Base-by-base conservation (phyloP, 2,329 filamentous ascomycete genomes). In the Aspergillus carbonarius region DNA sequence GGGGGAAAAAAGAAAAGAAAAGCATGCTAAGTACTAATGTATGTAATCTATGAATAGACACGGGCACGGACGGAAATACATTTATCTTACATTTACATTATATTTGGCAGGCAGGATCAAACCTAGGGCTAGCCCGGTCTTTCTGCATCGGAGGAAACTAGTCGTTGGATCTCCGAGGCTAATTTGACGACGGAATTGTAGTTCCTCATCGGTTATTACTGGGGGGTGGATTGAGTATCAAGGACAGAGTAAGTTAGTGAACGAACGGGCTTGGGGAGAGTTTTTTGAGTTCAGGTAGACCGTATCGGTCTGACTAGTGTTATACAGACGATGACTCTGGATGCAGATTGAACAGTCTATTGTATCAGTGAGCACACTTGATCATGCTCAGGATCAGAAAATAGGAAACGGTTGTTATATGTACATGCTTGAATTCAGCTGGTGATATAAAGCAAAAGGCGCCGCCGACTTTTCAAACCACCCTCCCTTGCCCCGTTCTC, bases 391-490 rank as follows among this genome's bases (percentile, higher is more conserved):
- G 30, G 48, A 30, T 27, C 56, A 57, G 18, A 18, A 42, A 34
- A 53, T 7, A 42, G 23, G 12, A 40, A 54, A 32, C 51, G 23
- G 12, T 27, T 18, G 27, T 27, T 58, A 55, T 56, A 60, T 60
- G 54, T 57, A 57, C 54, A 54, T 54, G 54, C 46, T 49, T 51
- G 39, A 49, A 37, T 47, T 54, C 40, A 34, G 52, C 40, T 54
- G 44, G 44, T 54, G 30, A 35, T 44, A 34, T 40, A 46, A 30
- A 54, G 15, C 32, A 44, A 34, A 35, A 54, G 57, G 44, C 51
- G 51, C 37, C 52, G 52, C 57, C 49, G 50, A 60, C 49, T 57
- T 59, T 48, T 52, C 47, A 47, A 40, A 46, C 35, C 23, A 37
- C 50, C 49, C 46, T 60, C 25, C 25, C 34, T 52, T 54, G 46